Base-by-base conservation (phyloP, 768 basidiomycete species). In the Botryobasidium botryosum region DNA sequence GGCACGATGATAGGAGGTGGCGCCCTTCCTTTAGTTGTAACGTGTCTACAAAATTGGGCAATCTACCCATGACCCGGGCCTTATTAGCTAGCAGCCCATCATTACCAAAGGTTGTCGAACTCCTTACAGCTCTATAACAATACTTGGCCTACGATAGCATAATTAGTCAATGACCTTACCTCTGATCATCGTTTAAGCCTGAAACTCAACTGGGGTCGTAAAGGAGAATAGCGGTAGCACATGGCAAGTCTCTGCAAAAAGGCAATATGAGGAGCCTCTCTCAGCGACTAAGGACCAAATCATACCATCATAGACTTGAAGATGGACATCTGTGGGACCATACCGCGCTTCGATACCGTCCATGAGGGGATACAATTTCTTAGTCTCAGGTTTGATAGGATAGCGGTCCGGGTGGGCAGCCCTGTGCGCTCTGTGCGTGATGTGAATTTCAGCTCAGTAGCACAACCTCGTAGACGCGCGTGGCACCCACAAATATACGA, bases 261-360 rank as follows among this genome's bases (percentile, higher is more conserved):
- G 18, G 23, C 2, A 25, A 37, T 15, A 29, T 15, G 2, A 25
- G 6, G 28, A 40, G n/a, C 21, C 21, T 27, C 27, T 6, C 38
- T 31, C 17, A 6, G 32, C 45, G 17, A 43, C 32, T 44, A 35
- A 29, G 25, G 44, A 36, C 15, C 42, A 32, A 21, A 1, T 43
- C 64, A 26, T 50, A 76, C 76, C 87, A 56, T 96, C 90, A 56
- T 88, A 94, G 1, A 94, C 75, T 59, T 96, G 90, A 8, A 96
- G 65, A 62, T 96, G 90, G 15, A 92, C 87, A 45, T 77, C 68
- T 1, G 90, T 88, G 2, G 81, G 56, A 2, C 56, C 55, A 50
- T 59, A 55, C 6, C 54, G 52, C 18, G 55, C 53, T 41, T 64
- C 59, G 40, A 62, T 63, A 1, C 54, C 59, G 24, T 59, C 40